phyloP scores from a whole-genome alignment of 495 filamentous ascomycete genomes.

The Thozetella sp. region DNA sequence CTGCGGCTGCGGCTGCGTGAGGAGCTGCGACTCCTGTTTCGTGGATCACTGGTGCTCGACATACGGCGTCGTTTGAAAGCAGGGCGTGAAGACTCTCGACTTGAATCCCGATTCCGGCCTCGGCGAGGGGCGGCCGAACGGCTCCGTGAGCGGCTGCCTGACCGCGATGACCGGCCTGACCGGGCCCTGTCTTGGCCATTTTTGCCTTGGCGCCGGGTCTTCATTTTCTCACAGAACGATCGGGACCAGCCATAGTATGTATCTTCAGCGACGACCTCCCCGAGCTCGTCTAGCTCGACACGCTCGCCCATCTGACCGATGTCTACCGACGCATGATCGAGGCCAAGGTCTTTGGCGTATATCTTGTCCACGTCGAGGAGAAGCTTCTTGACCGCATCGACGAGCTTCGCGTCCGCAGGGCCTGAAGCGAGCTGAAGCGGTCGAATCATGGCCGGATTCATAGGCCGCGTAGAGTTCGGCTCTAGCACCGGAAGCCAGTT shows the following conservation, averaged over 20 bases:
- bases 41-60: conserved; percentile 21
- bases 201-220: conserved; percentile 49
- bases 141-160: conserved; percentile 31
- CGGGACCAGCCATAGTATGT: conserved; percentile 89
- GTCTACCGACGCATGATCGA: conserved; percentile 43
- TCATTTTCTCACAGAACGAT: conserved; percentile 82
- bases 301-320: conserved; percentile 75
- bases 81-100: conserved; percentile 24
- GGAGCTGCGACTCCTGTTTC: conserved; percentile 31
- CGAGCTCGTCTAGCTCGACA: conserved; percentile 60
- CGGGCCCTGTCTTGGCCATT: conserved; percentile 23
- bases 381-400: conserved; percentile 66
- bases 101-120: conserved; percentile 5
- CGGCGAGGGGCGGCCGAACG: conserved; percentile 21
- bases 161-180: conserved; percentile 26
- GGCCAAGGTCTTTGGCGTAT: conserved; percentile 41
- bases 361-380: conserved; percentile 69
- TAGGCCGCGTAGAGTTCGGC: conserved; percentile 71
- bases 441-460: conserved; percentile 71
- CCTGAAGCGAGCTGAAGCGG: conserved; percentile 75
- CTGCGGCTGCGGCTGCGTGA: conserved; percentile 38
- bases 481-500: conserved; percentile 79
- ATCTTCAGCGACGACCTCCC: conserved; percentile 62
- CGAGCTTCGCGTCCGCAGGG: conserved; percentile 68
- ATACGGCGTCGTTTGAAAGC: conserved; percentile 32